Base-by-base conservation (phyloP, 305 asterid species). In the Nicotiana rustica region DNA sequence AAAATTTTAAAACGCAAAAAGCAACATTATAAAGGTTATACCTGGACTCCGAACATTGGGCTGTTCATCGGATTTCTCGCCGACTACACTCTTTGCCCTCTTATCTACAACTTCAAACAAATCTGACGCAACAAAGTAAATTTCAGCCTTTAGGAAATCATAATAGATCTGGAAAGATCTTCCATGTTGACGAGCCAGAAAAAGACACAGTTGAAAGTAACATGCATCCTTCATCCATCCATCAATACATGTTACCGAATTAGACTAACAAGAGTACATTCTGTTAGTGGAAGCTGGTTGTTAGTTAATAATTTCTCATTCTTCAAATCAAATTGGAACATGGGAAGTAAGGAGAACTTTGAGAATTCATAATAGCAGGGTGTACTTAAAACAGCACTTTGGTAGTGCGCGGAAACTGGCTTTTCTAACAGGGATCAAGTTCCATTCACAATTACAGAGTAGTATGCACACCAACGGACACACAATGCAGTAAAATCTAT, bases 31-130 rank as follows among this genome's bases (percentile, higher is more conserved):
- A 83, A 79, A 81, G 86, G 56, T 25, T 77, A 84, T 86, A 95
- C 98, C 98, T 84, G 93, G 88, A 31, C 87, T 70, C 64, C 85
- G 89, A 86, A 68, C 67, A 86, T 64, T 89, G 81, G 87, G 92
- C 82, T 85, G 92, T 83, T 92, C 99, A 62, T 96, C 98, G 5
- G 94, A 83, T 64, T 90, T 90, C 29, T 96, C 99, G 38, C 97
- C 95, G 83, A 87, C 99, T 61, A 85, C 99, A 88, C 91, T 94
- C 94, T 97, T 97, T 36, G 98, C 99, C 90, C 92, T 91, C 49
- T 98, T 90, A 80, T 97, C 99, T 80, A 97, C 99, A 73, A 93
- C 99, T 82, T 97, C 99, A 87, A 97, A 93, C 86, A 97, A 88
- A 92, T 93, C 99, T 97, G 90, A 82, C 52, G 60, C 87, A 83